phyloP scores from a whole-genome alignment of 441 rosid species.

The Dalechampia spathulata region DNA sequence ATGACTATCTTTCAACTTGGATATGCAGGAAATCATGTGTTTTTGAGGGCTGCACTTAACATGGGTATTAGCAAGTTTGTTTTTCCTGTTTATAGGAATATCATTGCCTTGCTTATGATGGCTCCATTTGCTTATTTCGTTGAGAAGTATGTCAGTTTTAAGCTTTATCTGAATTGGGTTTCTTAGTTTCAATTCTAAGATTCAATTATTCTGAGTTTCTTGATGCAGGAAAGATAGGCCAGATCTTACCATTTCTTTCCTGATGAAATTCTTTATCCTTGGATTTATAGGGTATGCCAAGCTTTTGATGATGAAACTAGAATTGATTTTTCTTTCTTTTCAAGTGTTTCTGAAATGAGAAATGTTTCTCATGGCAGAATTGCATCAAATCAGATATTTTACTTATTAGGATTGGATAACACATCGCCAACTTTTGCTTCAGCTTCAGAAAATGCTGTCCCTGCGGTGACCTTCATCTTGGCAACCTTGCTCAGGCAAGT shows the following conservation, averaged over 20 bases:
- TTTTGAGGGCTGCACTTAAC: constrained; percentile 73
- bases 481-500: constrained; percentile 56
- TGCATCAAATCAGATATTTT: constrained; percentile 66
- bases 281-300: constrained; percentile 64
- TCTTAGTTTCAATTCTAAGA: background rate
- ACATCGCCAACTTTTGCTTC: constrained; percentile 86
- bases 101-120: constrained; percentile 61
- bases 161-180: background rate
- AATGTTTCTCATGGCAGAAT: constrained; percentile 31
- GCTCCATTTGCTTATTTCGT: constrained; percentile 70
- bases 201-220: background rate
- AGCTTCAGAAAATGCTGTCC: constrained; percentile 77
- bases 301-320: background rate
- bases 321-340: background rate
- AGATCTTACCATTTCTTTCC: constrained; percentile 31
- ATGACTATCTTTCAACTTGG: constrained; percentile 71
- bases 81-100: constrained; percentile 77
- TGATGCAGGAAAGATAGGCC: constrained; percentile 68
- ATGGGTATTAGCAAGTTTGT: constrained; percentile 89
- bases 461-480: constrained; percentile 78
- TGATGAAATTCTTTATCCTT: constrained; percentile 65
- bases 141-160: constrained; percentile 45
- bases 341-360: background rate
- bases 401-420: constrained; percentile 72
- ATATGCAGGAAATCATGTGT: constrained; percentile 74